phyloP scores from a whole-genome alignment of 768 basidiomycete genomes.

The Collybia mongolica region DNA sequence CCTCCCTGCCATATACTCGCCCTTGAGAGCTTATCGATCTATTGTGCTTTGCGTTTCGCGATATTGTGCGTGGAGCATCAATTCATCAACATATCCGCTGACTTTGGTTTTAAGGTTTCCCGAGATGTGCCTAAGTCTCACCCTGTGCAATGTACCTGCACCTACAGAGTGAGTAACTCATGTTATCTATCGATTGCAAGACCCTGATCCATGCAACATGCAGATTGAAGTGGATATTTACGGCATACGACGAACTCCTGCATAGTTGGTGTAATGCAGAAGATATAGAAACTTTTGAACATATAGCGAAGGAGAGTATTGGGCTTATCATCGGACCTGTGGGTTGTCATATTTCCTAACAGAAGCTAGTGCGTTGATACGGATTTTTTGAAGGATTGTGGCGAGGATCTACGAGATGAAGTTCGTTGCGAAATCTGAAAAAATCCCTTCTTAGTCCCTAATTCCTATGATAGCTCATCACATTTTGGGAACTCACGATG shows the following conservation, averaged over 20 bases:
- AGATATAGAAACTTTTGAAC: slow-evolving; percentile 67
- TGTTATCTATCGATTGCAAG: too few relatives aligned
- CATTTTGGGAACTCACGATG: slow-evolving; percentile 57
- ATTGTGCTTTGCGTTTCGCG: slow-evolving; percentile 62
- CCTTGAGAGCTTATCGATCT: slow-evolving; percentile 57
- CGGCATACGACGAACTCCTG: slow-evolving; percentile 62
- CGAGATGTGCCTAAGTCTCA: slow-evolving; percentile 65
- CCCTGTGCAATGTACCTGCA: slow-evolving; percentile 66
- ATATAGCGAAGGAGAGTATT: slow-evolving; percentile 59
- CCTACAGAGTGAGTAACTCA: slow-evolving; percentile 56
- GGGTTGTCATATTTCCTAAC: slow-evolving; percentile 16
- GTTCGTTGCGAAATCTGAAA: slow-evolving; percentile 33
- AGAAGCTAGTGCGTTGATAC: not conserved
- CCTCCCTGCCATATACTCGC: slow-evolving; percentile 73
- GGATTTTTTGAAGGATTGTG: slow-evolving; percentile 38
- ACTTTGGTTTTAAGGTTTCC: slow-evolving; percentile 52
- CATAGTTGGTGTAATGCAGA: slow-evolving; percentile 63
- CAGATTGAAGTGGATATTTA: slow-evolving; percentile 59
- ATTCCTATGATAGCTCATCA: slow-evolving; percentile 47
- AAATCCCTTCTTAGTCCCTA: not conserved
- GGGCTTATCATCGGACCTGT: slow-evolving; percentile 58
- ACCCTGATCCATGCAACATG: slow-evolving; percentile 3
- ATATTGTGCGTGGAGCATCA: slow-evolving; percentile 47
- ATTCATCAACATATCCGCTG: not conserved
- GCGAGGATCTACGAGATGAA: slow-evolving; percentile 61